Base-by-base conservation (phyloP, 768 basidiomycete genomes). In the Trametes gibbosa region DNA sequence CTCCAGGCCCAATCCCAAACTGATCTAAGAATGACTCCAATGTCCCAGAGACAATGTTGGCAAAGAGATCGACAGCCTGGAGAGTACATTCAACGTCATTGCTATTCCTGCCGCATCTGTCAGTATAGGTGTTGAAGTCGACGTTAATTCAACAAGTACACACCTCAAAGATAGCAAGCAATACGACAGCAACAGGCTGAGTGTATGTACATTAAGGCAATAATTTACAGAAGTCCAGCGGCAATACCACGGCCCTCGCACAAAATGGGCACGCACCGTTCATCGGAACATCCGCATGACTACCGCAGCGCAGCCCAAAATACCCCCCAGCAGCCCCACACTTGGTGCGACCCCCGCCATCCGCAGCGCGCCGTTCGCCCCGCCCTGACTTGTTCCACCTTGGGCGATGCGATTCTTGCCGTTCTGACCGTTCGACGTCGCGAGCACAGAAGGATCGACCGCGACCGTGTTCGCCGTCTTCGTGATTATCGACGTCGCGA, bases 401-500 rank as follows among this genome's bases (percentile, higher is more conserved):
- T 59, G 24, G 23, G 19, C 2, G 80, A 81, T 34, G 13, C 69
- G 62, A 29, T 66, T 64, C 21, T 69, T 64, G 7, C 74, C 76
- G 50, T 70, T 71, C 56, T 79, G 73, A 2, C 81, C 90, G 67
- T 91, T 92, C 41, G 82, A 83, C 21, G 82, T 50, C 50, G 50
- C 50, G 23, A 91, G 70, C 1, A 79, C 78, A 3, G 73, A 58
- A 0, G 80, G 77, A 67, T 85, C 79, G 39, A 89, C 72, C 0
- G 82, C 84, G 5, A 76, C 79, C 1, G 84, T 84, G 62, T 84
- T 84, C 37, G 68, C 70, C 19, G 71, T 71, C 65, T 80, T 81
- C 16, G 86, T 87, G 17, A 74, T 67, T 16, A 77, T 81, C 1
- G 84, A 83, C 23, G 82, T 86, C 17, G 82, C 55, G 68, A 83